Base-by-base conservation (phyloP, 495 filamentous ascomycete genomes). In the Penicillium cosmopolitanum region DNA sequence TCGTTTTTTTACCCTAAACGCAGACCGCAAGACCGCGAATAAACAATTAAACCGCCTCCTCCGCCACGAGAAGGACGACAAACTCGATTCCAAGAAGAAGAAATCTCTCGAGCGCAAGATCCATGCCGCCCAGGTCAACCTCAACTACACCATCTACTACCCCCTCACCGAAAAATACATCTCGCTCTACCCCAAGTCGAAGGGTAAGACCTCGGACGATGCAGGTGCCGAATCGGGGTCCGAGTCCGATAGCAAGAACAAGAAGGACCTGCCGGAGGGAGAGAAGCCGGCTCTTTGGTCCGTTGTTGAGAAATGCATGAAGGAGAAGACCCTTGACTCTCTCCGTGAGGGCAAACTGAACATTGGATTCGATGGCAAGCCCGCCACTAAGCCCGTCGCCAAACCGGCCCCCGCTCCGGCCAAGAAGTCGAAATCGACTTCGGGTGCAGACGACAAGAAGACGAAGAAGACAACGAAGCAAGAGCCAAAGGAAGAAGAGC, bases 1-100 rank as follows among this genome's bases (percentile, higher is more conserved):
- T 25, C 5, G 2, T 19, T 34, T n/a, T 53, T 35, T 16, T n/a
- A n/a, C 2, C 23, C 10, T 53, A 38, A 16, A 53, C n/a, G 16
- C 65, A 96, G 94, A 97, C 61, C 82, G 91, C 34, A 90, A 96
- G 74, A 96, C 94, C 67, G 93, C 92, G 16, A 86, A 77, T 18
- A 83, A 92, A 58, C 78, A 85, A 36, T 72, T 89, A 54, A 91
- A 89, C 57, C 80, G 83, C 53, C 75, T 93, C 15, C 57, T 58
- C 2, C 69, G 66, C 23, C 64, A 58, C 18, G 70, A 80, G 55
- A 85, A 84, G 57, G 75, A 92, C 10, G 11, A 61, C 35, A 75
- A 69, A 25, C 61, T 81, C 16, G 70, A 70, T 28, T 73, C 85
- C 18, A 69, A 77, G 6, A 73, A 82, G 28, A 80, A 84, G 58